Evolutionary conservation across 2,329 filamentous ascomycete genomes (phyloP), one percentile per base, ranked within the genome.

Genomic region (Epichloe gansuensis): DNA sequence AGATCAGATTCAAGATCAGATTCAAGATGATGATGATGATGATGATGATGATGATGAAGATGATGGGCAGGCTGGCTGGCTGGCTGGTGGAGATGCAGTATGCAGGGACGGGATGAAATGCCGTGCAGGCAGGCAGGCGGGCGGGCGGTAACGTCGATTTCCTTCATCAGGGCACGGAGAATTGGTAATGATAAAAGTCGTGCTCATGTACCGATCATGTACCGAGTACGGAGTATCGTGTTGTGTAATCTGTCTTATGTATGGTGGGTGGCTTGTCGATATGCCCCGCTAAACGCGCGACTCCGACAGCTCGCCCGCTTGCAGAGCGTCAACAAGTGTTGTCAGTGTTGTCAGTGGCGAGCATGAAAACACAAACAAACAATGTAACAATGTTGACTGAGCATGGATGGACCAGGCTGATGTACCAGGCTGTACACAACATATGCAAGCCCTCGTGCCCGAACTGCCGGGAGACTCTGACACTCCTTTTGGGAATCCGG

Each of bases 231-330:
- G 17, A 21, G 17, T 21, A 21, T 21, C 17, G 17, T 21, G 17
- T 2, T 21, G 17, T 21, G 17, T 21, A 21, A 21, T 21, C 17
- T 21, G 17, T 21, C 17, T 21, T 21, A 21, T 21, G 17, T 21
- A 21, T 21, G 17, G 17, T 21, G 17, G 28, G 44, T 34, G 17
- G 31, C 48, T 55, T 57, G 55, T 58, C 56, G 56, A 58, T 58
- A 56, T 53, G 51, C 55, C 53, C 55, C 51, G 52, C 55, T 11
- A 17, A 31, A 44, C 13, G 12, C 41, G 4, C 45, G 6, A 37
- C 38, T 35, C 47, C 17, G 37, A 15, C 17, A 17, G n/a, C 31
- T 31, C 8, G 31, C 31, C 31, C 23, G 23, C 23, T 31, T 11
- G 23, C 23, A 23, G 23, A 23, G 23, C 17, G 17, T 21, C 17